Conservation (phyloP, 805 yeast genomes). For the Suhomyces kilbournensis region DNA sequence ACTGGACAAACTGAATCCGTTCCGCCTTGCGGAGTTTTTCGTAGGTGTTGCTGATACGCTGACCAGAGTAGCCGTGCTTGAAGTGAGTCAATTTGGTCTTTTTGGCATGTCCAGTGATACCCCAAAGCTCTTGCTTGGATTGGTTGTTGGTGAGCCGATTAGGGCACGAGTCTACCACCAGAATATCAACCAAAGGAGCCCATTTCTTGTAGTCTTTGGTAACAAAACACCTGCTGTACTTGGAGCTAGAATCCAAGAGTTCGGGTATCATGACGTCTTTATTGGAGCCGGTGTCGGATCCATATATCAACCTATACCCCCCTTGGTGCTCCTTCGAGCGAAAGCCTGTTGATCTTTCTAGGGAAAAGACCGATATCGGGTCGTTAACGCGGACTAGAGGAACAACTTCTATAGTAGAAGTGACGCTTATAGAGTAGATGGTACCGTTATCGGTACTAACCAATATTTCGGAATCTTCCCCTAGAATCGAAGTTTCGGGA, state of each 20-base stretch:
- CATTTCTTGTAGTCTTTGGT: conserved; percentile 39
- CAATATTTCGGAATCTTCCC: conserved; percentile 23
- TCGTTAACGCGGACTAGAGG: conserved; percentile 39
- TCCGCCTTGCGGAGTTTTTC: conserved; percentile 31
- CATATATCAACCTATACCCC: conserved; percentile 30
- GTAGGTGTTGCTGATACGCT: conserved; percentile 23
- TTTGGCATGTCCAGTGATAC: conserved; percentile 35
- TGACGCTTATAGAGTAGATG: conserved; percentile 27
- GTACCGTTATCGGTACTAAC: conserved; percentile 35
- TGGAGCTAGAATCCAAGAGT: conserved; percentile 15
- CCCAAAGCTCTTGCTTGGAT: conserved; percentile 43
- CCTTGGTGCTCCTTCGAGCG: too few relatives aligned
- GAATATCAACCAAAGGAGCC: conserved; percentile 47
- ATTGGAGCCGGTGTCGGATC: conserved; percentile 41
- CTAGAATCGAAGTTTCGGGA: conserved; percentile 14
- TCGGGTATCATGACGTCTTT: conserved; percentile 31
- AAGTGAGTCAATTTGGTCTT: conserved; percentile 32
- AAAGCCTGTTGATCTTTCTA: conserved; percentile 13
- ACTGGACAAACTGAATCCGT: conserved; percentile 14
- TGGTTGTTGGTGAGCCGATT: conserved; percentile 15
- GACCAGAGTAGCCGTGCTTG: conserved; percentile 29
- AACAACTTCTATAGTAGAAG: conserved; percentile 8
- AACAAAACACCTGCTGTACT: conserved; percentile 22
- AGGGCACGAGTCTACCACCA: conserved; percentile 26
- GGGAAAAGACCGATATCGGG: conserved; percentile 30